These are phyloP conservation scores for Xylaria flabelliformis DNA, from an alignment of 495 filamentous ascomycete genomes.

Conservation along the genomic window DNA sequence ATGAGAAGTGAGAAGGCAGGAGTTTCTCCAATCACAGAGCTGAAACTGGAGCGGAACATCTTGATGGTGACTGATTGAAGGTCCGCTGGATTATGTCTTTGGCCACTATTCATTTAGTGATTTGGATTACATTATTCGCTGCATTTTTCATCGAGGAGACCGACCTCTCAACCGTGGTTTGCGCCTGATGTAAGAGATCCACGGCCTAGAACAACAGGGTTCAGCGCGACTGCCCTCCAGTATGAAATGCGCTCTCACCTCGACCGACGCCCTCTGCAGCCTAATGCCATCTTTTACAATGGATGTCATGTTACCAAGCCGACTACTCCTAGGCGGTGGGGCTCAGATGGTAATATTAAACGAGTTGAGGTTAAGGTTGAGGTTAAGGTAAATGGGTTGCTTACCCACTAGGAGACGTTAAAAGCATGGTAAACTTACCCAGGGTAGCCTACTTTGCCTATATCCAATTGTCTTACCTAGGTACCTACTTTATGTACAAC, in stretches of 20 bases:
- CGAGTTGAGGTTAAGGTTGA: neutral
- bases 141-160: neutral
- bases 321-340: neutral
- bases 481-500: too few relatives aligned
- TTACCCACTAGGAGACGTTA: neutral
- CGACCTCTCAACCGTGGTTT: conserved; percentile 16
- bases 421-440: neutral
- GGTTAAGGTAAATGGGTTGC: neutral
- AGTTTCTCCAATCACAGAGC: conserved; percentile 27
- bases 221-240: conserved; percentile 1
- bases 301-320: conserved; percentile 1
- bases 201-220: conserved; percentile 9
- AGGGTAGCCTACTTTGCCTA: neutral
- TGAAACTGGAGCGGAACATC: conserved; percentile 36
- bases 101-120: conserved; percentile 11
- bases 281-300: conserved; percentile 5
- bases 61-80: conserved; percentile 30
- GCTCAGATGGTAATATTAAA: neutral
- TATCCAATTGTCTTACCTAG: neutral
- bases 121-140: neutral
- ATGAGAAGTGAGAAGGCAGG: conserved; percentile 47
- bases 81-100: conserved; percentile 14
- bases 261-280: neutral
- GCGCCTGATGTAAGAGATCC: conserved; percentile 22
- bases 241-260: conserved; percentile 15